Base-by-base conservation (phyloP, 225 moss, liverwort and hornwort genomes). In the Sphagnum contortum region DNA sequence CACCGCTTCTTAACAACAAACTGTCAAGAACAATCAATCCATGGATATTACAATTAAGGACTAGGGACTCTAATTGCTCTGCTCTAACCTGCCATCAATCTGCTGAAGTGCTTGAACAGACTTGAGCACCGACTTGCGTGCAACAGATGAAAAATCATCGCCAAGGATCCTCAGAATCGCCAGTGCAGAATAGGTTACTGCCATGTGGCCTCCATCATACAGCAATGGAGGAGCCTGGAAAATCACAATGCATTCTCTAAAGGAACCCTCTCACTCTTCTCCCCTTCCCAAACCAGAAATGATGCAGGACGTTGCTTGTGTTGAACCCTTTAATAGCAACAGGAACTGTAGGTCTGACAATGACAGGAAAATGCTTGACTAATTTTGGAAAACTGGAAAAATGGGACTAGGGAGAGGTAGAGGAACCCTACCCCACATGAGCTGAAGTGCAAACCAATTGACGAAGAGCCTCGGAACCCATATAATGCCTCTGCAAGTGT, bases 161-260 rank as follows among this genome's bases (percentile, higher is more conserved):
- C 89, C 98, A 66, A 98, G 61, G 76, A 98, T 86, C 12, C 80
- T 79, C n/a, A 98, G 79, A 64, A 98, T 75, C 13, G 98, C 85
- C 56, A 98, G 62, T 3, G 98, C 98, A 47, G 98, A 98, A 66
- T 91, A 98, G 1, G 98, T 98, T 77, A 91, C 87, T 48, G 93
- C 98, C 73, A 98, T 75, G 76, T 93, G 89, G 44, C 88, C 91
- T 48, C 93, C 90, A 78, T 96, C 96, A 58, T 90, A 85, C 48
- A 70, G 72, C 44, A 83, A 57, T 3, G 91, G 88, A 55, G 79
- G 63, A 9, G 86, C 78, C 92, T 93, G 82, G 70, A 12, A 12
- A 45, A 11, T 6, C 52, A 52, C 52, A 52, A 9, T 52, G 9
- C 52, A 52, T 11, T 8, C 7, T 49, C 3, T 49, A 44, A 63